Conservation (phyloP, 805 yeast species). For the Kregervanrija pseudodelftensis region DNA sequence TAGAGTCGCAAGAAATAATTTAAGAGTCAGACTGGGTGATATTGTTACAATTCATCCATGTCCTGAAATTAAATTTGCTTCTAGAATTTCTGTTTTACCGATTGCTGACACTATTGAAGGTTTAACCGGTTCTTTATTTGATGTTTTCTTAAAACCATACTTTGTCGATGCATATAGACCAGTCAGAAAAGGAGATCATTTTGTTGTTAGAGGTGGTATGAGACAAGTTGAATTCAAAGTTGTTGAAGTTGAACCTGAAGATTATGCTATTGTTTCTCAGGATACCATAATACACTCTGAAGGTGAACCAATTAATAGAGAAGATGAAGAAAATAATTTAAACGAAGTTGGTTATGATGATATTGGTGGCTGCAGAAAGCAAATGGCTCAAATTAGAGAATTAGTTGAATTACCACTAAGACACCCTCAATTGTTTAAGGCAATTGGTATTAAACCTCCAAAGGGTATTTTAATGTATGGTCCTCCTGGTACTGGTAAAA, state of each 20-base stretch:
- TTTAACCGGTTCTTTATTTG: slow-evolving; percentile 91
- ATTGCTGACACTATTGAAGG: slow-evolving; percentile 98
- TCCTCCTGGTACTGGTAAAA: slow-evolving; percentile 99
- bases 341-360: slow-evolving; percentile 98
- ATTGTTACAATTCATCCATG: slow-evolving; percentile 87
- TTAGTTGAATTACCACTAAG: slow-evolving; percentile 96
- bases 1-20: slow-evolving; percentile 92
- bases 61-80: slow-evolving; percentile 96
- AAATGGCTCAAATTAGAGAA: slow-evolving; percentile 99
- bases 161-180: slow-evolving; percentile 99
- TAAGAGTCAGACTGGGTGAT: slow-evolving; percentile 92
- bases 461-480: slow-evolving; percentile 97
- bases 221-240: slow-evolving; percentile 98
- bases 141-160: slow-evolving; percentile 93
- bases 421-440: slow-evolving; percentile 96
- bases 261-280: slow-evolving; percentile 95
- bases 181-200: slow-evolving; percentile 94
- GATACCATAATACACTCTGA: slow-evolving; percentile 97
- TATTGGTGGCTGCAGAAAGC: slow-evolving; percentile 98
- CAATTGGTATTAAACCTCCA: slow-evolving; percentile 98
- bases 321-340: slow-evolving; percentile 94
- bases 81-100: slow-evolving; percentile 90
- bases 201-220: slow-evolving; percentile 98
- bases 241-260: slow-evolving; percentile 96
- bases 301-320: slow-evolving; percentile 98